Conservation (phyloP, 106 monocot species). For the Apostasia shenzhenica region DNA sequence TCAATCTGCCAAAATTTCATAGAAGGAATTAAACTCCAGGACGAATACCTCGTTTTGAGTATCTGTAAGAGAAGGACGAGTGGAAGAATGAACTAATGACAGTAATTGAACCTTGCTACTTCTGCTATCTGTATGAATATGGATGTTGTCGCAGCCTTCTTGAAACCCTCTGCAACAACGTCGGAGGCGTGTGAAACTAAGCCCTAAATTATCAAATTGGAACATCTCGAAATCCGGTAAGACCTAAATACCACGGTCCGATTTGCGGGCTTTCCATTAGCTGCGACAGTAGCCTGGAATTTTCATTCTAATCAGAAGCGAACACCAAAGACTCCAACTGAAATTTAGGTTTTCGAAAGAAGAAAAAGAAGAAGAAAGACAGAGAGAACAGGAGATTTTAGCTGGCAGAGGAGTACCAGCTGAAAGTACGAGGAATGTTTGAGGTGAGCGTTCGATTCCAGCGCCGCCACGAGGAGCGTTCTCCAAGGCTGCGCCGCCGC, state of each 20-base stretch:
- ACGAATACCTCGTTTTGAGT: not conserved
- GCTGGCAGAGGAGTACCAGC: conserved; percentile 33
- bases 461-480: conserved; percentile 52
- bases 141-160: conserved; percentile 53
- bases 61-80: not conserved
- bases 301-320: not conserved
- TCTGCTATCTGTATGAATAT: conserved; percentile 71
- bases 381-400: not conserved
- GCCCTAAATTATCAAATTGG: not conserved
- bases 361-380: conserved; percentile 1
- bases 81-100: not conserved
- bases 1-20: conserved; percentile 50
- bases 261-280: conserved; percentile 60
- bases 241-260: conserved; percentile 96
- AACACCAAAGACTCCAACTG: not conserved
- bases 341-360: not conserved
- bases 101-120: conserved; percentile 43
- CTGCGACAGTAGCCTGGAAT: conserved; percentile 57
- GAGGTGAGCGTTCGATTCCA: conserved; percentile 69
- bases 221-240: not conserved
- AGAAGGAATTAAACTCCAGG: not conserved
- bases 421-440: conserved; percentile 75
- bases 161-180: conserved; percentile 50
- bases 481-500: conserved; percentile 39
- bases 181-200: not conserved